Base-by-base conservation (phyloP, 257 asterid species). In the Solanum piurae region DNA sequence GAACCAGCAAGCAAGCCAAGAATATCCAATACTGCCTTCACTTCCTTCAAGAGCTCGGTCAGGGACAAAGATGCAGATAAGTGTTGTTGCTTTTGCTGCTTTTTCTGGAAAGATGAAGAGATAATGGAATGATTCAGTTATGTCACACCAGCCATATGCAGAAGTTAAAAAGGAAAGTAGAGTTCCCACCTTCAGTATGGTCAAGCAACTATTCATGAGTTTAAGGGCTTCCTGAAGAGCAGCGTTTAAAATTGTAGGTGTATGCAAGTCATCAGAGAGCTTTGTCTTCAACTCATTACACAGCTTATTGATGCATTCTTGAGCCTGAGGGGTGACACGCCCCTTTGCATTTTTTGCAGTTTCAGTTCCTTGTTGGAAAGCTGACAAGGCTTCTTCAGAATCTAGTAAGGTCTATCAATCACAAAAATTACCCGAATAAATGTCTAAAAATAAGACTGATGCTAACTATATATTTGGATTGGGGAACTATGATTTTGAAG, bases 211-310 rank as follows among this genome's bases (percentile, higher is more conserved):
- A 86, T 95, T 94, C 91, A 94, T 90, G 83, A 77, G 89, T 92
- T 92, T 92, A 90, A 94, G 89, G 68, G 94, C 95, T 52, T 94
- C 98, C 84, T 90, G 94, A 87, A 96, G 96, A 38, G 94, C 76
- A 40, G 92, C 90, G 86, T 93, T 96, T 52, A 95, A 83, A 87
- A 95, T 87, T 60, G 95, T 31, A 12, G 98, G 98, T 3, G 99
- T 94, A 83, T 95, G 98, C 92, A 96, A 89, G 89, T 96, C 99
- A 91, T 95, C 98, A 12, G 98, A 92, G 89, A 96, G 74, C 89
- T 90, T 94, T 3, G 93, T 42, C 90, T 94, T 94, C 71, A 95
- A 91, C 64, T 96, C 98, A 18, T 79, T 86, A 60, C 55, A 96
- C 89, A 96, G 94, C 87, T 91, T 94, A 37, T 31, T 89, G 87